phyloP scores from a whole-genome alignment of 805 yeast species.

The Schwanniomyces polymorphus region DNA sequence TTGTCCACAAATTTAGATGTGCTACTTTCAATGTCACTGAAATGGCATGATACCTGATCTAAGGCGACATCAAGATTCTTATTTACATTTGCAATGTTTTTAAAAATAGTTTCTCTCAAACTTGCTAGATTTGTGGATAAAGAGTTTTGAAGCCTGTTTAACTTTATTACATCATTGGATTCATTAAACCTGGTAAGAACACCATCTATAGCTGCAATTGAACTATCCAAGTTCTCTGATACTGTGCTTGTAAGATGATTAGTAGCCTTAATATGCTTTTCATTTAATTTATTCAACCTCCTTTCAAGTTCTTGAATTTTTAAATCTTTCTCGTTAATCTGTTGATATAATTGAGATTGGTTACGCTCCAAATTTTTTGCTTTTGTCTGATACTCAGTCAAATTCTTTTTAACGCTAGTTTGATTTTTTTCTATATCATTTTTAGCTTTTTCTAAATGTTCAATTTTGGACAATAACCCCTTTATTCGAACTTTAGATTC shows the following conservation, averaged over 20 bases:
- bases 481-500: slow-evolving; percentile 14
- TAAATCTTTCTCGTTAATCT: slow-evolving; percentile 1
- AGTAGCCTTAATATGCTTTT: slow-evolving; percentile 6
- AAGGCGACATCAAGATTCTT: neutral
- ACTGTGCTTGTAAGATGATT: slow-evolving; percentile 6
- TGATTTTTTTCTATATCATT: slow-evolving; percentile 2
- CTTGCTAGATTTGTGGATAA: neutral
- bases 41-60: slow-evolving; percentile 1
- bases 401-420: slow-evolving; percentile 3
- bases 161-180: neutral
- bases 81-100: neutral
- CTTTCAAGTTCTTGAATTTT: slow-evolving; percentile 5
- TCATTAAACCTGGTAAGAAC: slow-evolving; percentile 1
- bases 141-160: neutral
- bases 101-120: neutral
- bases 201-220: slow-evolving; percentile 4
- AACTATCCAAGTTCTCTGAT: slow-evolving; percentile 3
- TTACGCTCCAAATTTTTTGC: slow-evolving; percentile 3
- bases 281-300: slow-evolving; percentile 5
- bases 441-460: slow-evolving; percentile 4
- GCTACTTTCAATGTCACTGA: neutral
- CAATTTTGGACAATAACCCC: slow-evolving; percentile 5
- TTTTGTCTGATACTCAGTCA: slow-evolving; percentile 4
- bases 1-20: neutral
- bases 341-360: slow-evolving; percentile 1